Evolutionary conservation across 169 alveolate genomes (phyloP), one percentile per base, ranked within the genome.

Genomic region (Plasmodium inui): DNA sequence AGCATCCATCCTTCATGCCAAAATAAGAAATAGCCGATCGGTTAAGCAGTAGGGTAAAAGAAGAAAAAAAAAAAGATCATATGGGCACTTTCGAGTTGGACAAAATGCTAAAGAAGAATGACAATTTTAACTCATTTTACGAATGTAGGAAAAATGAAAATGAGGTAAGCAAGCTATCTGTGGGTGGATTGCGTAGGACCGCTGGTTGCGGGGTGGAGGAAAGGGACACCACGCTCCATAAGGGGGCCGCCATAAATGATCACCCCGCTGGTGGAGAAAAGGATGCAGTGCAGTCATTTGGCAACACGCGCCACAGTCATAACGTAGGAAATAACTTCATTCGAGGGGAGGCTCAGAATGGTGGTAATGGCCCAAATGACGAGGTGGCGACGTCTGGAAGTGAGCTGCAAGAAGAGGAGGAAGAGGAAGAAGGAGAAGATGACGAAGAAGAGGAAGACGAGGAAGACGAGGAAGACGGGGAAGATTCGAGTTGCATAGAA

Each of bases 81-180:
- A 67, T 67, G 76, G 37, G 37, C 32, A 9, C 76, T 9, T 67
- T 19, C 37, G 34, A 19, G 37, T 67, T 67, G 30, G 89, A 88
- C 50, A 79, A 57, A 37, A 78, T 78, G 46, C 19, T 79, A 19
- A 79, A 88, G 57, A 76, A 88, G 57, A 76, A 88, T 67, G 94
- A 39, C 28, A 85, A 85, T 17, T 73, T 46, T 6, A 74, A 39
- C 1, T 37, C 41, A 70, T 67, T 41, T 73, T 41, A 73, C 57
- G 73, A 74, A n/a, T 46, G 28, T 44, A 71, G 53, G 44, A 55
- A 32, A 30, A 85, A 74, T 12, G 93, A 44, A 50, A 85, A 74
- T 46, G 84, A 85, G n/a, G 34, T 28, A 9, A 28, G 82, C 39
- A 85, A 74, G 30, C n/a, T 34, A 6, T 67, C 76, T 67, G 37